Conservation (phyloP, 768 basidiomycete species). For the Hortiboletus campestris region DNA sequence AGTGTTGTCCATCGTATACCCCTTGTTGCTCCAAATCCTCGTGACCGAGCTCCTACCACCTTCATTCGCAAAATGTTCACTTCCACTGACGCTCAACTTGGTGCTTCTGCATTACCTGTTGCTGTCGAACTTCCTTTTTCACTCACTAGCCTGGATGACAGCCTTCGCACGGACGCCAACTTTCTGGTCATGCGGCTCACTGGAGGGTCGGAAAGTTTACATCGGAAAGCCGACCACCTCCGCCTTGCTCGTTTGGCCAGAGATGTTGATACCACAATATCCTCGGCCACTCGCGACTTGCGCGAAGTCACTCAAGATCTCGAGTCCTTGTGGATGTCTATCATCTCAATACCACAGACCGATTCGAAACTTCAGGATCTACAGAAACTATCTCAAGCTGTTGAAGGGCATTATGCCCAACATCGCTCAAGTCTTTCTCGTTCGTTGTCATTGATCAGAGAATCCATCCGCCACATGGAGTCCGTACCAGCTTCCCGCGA, state of each 20-base stretch:
- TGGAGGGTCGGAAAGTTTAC: slow-evolving; percentile 50
- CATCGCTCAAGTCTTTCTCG: slow-evolving; percentile 41
- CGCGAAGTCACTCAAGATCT: slow-evolving; percentile 41
- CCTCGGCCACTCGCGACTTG: slow-evolving; percentile 38
- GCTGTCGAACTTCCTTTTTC: slow-evolving; percentile 53
- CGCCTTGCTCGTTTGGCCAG: slow-evolving; percentile 53
- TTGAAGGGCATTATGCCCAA: slow-evolving; percentile 36
- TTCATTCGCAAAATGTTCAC: slow-evolving; percentile 37
- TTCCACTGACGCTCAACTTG: slow-evolving; percentile 35
- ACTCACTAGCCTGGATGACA: slow-evolving; percentile 55
- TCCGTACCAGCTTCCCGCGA: slow-evolving; percentile 42
- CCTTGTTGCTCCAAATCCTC: slow-evolving; percentile 46
- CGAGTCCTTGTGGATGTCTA: slow-evolving; percentile 34
- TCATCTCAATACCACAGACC: slow-evolving; percentile 29
- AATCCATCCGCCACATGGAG: slow-evolving; percentile 58
- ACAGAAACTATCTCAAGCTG: slow-evolving; percentile 32
- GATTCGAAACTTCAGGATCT: slow-evolving; percentile 37
- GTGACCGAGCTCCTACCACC: slow-evolving; percentile 9
- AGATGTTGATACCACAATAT: slow-evolving; percentile 46
- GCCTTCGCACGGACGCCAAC: slow-evolving; percentile 69
- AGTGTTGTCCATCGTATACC: slow-evolving; percentile 50
- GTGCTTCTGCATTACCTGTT: slow-evolving; percentile 31
- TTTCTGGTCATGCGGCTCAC: slow-evolving; percentile 61
- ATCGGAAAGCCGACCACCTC: slow-evolving; percentile 47
- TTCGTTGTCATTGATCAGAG: slow-evolving; percentile 53